Evolutionary conservation across 345 rosid genomes (phyloP).

Genomic region (Gossypium bickii): DNA sequence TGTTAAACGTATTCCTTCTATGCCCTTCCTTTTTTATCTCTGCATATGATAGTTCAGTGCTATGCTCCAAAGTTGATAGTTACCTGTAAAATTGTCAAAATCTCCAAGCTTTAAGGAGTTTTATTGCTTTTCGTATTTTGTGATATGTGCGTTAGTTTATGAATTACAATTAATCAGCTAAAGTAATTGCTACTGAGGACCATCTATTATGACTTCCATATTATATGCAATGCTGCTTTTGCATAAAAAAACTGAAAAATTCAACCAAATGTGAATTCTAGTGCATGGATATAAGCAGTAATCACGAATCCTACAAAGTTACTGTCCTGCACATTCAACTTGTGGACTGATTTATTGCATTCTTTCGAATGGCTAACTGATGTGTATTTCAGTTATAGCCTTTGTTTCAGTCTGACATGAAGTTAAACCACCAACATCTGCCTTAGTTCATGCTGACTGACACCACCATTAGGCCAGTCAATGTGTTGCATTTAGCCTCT

Average conservation of each 20-base stretch:
- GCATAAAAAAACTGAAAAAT: too few species aligned
- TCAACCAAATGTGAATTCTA: too few species aligned
- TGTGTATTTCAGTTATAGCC: not conserved
- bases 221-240: too few species aligned
- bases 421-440: not conserved
- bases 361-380: not conserved
- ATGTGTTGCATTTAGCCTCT: not conserved
- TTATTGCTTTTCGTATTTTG: too few species aligned
- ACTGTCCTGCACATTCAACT: too few species aligned
- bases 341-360: not conserved
- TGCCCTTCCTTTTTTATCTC: not conserved
- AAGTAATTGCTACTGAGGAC: too few species aligned
- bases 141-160: too few species aligned
- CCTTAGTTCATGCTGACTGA: not conserved
- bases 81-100: not conserved
- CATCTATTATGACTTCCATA: too few species aligned
- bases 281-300: too few species aligned
- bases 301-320: too few species aligned
- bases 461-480: not conserved
- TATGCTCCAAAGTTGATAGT: not conserved
- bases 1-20: conserved; percentile 14
- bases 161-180: too few species aligned
- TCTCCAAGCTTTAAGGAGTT: not conserved
- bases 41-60: not conserved
- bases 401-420: not conserved